Percentiles rank a stretch among this genome's conserved stretches.
These are phyloP conservation scores for Monilinia fructicola DNA, from an alignment of 2,329 filamentous ascomycete genomes.

Conservation along the genomic window DNA sequence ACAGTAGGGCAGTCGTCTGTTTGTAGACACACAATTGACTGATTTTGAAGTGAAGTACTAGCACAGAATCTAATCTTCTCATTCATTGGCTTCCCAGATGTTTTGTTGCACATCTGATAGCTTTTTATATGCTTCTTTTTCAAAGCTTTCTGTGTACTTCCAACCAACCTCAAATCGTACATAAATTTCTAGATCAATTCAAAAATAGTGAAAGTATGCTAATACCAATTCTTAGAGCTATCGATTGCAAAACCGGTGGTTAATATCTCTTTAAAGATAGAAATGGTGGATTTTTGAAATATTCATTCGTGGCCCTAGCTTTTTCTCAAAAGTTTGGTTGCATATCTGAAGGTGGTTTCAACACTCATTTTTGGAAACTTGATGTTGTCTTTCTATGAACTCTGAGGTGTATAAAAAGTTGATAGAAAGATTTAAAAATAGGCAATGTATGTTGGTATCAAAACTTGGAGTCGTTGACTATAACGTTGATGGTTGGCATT, in stretches of 20 bases:
- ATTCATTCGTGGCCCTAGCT: not conserved
- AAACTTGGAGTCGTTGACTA: not conserved
- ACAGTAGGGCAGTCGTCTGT: too few species aligned
- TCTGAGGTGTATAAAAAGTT: not conserved
- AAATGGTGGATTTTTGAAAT: not conserved
- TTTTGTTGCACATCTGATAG: not conserved
- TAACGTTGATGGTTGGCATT: not conserved
- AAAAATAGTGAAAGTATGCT: not conserved
- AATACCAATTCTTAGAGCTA: not conserved
- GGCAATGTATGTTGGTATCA: not conserved
- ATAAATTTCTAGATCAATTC: not conserved
- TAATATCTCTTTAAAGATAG: not conserved
- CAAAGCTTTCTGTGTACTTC: not conserved
- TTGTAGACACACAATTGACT: too few species aligned
- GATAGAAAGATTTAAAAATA: not conserved
- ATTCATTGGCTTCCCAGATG: too few species aligned
- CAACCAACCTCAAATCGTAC: not conserved
- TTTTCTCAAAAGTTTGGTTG: not conserved
- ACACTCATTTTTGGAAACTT: not conserved
- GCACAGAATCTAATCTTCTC: too few species aligned
- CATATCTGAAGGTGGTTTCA: not conserved
- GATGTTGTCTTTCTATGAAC: not conserved
- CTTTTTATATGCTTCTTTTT: not conserved
- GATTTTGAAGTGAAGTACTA: too few species aligned
- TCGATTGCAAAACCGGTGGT: fast-evolving